These are phyloP conservation scores for Malus orientalis DNA, from an alignment of 306 rosid genomes.

Conservation along the genomic window DNA sequence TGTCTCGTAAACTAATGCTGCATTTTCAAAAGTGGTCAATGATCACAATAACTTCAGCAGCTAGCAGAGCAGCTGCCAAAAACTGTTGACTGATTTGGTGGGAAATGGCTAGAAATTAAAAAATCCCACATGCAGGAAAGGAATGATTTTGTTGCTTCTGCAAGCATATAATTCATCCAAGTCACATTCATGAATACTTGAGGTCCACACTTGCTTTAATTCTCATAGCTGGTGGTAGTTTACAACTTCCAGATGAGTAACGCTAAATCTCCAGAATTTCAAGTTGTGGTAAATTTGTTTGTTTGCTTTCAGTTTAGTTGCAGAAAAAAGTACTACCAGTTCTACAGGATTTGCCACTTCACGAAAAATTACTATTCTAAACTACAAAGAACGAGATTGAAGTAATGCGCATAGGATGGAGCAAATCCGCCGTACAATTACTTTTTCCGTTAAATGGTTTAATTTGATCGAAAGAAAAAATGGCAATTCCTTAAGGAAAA, in stretches of 20 bases:
- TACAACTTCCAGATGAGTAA: not conserved
- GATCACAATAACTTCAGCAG: not conserved
- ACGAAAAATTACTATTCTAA: too few species aligned
- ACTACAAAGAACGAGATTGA: too few species aligned
- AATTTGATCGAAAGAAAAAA: too few species aligned
- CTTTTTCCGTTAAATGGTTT: too few species aligned
- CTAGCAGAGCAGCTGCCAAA: not conserved
- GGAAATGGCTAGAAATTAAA: not conserved
- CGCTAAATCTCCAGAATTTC: not conserved
- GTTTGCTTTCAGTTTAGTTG: not conserved
- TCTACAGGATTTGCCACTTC: too few species aligned
- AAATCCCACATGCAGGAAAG: not conserved
- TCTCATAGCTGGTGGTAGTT: not conserved
- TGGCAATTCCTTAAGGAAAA: too few species aligned
- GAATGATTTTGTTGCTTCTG: constrained; percentile 7
- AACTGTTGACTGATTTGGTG: not conserved
- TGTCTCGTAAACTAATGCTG: too few species aligned
- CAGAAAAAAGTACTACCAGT: not conserved
- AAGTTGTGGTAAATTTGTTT: not conserved
- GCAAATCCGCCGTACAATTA: too few species aligned
- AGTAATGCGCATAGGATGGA: too few species aligned
- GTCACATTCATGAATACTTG: not conserved
- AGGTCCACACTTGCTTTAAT: not conserved
- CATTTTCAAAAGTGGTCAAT: not conserved
- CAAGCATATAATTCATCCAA: not conserved